phyloP scores from a whole-genome alignment of 73 alveolate genomes.

The Paramecium biaurelia region DNA sequence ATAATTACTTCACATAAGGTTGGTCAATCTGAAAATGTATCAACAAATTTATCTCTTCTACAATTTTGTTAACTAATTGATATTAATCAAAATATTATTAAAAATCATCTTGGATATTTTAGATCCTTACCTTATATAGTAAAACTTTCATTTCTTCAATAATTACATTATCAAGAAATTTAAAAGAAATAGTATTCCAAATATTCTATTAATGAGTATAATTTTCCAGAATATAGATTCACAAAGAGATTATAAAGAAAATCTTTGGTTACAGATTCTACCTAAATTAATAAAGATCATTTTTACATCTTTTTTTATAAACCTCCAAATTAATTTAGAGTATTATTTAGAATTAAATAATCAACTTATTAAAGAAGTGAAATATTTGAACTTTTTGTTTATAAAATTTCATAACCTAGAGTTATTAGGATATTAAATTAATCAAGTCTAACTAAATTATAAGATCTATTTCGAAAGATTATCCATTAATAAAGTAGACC shows the following conservation, averaged over 20 bases:
- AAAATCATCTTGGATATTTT: not conserved
- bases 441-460: not conserved
- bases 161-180: not conserved
- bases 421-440: not conserved
- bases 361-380: not conserved
- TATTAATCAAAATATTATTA: not conserved
- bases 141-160: not conserved
- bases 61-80: not conserved
- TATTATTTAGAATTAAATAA: not conserved
- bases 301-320: not conserved
- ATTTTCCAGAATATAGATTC: not conserved
- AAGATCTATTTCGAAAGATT: not conserved
- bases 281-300: not conserved
- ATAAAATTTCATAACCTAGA: not conserved
- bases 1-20: not conserved
- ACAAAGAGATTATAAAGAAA: not conserved
- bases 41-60: not conserved
- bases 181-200: not conserved
- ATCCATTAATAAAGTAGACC: not conserved
- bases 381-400: not conserved
- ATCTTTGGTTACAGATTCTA: not conserved
- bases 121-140: not conserved
- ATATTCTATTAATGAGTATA: not conserved
- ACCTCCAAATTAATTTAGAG: not conserved
- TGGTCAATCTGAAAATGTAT: not conserved